A percentile compares a stretch with the other conserved stretches of the same genome.
phyloP scores from a whole-genome alignment of 83 land plant species.

The Diphasiastrum complanatum region DNA sequence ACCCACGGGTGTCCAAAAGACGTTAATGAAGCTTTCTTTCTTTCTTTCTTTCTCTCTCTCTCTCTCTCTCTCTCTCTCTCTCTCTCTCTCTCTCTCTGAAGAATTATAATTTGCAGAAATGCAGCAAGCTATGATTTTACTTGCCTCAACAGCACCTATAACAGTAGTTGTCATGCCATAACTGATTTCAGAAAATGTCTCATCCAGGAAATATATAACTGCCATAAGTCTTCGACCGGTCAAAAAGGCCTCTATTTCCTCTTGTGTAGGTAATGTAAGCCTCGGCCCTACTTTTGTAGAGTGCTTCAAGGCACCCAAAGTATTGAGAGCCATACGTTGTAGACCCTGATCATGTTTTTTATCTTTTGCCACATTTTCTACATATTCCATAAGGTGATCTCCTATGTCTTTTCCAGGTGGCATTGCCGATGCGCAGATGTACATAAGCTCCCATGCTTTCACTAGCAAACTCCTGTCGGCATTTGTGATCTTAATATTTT shows the following conservation, averaged over 20 bases:
- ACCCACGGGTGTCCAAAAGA: too few relatives aligned
- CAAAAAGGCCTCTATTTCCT: conserved; percentile 91
- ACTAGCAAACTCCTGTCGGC: conserved; percentile 55
- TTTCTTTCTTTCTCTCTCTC: too few relatives aligned
- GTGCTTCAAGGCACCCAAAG: conserved; percentile 80
- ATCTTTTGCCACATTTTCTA: conserved; percentile 75
- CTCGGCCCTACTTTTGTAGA: conserved; percentile 92
- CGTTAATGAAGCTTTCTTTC: too few relatives aligned
- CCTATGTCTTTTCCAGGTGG: conserved; percentile 96
- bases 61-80: too few relatives aligned
- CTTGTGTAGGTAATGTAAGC: conserved; percentile 74
- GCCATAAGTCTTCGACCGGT: conserved; percentile 70
- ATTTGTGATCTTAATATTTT: too few relatives aligned
- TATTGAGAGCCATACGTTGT: conserved; percentile 63
- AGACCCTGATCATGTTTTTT: conserved; percentile 50
- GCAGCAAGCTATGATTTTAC: too few relatives aligned
- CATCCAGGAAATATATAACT: conserved; percentile 89
- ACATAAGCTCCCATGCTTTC: conserved; percentile 94
- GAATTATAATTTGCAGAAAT: too few relatives aligned
- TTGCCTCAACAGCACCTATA: conserved; percentile 97
- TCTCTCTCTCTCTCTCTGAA: conserved; percentile 13
- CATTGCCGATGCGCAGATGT: conserved; percentile 85
- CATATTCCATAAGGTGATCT: conserved; percentile 82
- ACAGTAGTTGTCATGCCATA: conserved; percentile 98
- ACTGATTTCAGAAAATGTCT: conserved; percentile 92